phyloP scores from a whole-genome alignment of 2,329 filamentous ascomycete genomes.

The Elsinoe arachidis region DNA sequence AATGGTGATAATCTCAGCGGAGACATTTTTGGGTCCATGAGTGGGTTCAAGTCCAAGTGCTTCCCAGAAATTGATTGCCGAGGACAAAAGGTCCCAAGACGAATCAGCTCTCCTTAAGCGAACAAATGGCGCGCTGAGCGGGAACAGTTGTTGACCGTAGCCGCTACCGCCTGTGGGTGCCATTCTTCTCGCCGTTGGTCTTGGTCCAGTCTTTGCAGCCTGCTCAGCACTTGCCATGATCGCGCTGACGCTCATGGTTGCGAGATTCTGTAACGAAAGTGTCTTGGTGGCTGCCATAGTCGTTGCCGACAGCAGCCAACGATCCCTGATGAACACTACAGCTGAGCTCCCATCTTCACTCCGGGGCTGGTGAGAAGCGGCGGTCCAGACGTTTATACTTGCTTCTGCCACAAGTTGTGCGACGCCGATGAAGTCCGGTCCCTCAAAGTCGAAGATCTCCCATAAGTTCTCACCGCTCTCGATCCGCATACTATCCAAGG shows the following conservation, averaged over 20 bases:
- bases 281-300: neutral
- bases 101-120: slow-evolving; percentile 62
- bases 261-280: neutral
- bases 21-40: slow-evolving; percentile 62
- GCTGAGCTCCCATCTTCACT: neutral
- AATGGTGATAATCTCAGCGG: slow-evolving; percentile 62
- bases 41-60: slow-evolving; percentile 65
- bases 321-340: slow-evolving; percentile 4
- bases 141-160: slow-evolving; percentile 39
- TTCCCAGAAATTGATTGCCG: slow-evolving; percentile 74
- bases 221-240: slow-evolving; percentile 15
- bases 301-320: slow-evolving; percentile 12
- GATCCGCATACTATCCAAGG: neutral
- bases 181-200: slow-evolving; percentile 22
- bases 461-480: slow-evolving; percentile 12
- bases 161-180: slow-evolving; percentile 23
- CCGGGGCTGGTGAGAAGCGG: neutral
- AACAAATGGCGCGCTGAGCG: slow-evolving; percentile 60
- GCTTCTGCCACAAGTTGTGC: slow-evolving; percentile 29
- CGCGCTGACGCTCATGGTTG: neutral
- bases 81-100: slow-evolving; percentile 63
- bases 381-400: slow-evolving; percentile 16
- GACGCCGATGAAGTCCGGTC: slow-evolving; percentile 25
- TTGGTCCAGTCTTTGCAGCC: slow-evolving; percentile 23
- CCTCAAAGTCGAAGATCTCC: slow-evolving; percentile 19